These are phyloP conservation scores for Eucalyptus marginata DNA, from an alignment of 345 rosid genomes.

Conservation along the genomic window DNA sequence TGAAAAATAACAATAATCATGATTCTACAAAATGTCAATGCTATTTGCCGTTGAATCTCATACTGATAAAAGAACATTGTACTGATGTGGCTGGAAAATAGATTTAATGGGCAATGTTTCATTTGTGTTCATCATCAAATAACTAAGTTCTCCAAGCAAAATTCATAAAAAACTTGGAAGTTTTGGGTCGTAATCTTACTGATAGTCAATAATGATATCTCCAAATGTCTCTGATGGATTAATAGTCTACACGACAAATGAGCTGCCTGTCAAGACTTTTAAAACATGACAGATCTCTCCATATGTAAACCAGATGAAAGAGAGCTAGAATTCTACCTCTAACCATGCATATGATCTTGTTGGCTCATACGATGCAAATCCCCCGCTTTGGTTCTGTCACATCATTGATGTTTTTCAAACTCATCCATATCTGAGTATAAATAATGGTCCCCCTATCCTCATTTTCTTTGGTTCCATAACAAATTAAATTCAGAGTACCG, in stretches of 20 bases:
- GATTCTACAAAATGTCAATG: too few species aligned
- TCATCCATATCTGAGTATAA: background rate
- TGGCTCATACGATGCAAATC: constrained; percentile 64
- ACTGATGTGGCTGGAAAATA: too few species aligned
- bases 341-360: constrained; percentile 62
- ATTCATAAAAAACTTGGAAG: background rate
- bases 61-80: too few species aligned
- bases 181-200: constrained; percentile 18
- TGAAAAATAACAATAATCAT: background rate
- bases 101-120: too few species aligned
- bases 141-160: background rate
- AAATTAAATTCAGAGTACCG: background rate
- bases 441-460: background rate
- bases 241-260: too few species aligned
- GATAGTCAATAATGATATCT: constrained; percentile 58
- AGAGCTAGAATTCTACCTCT: constrained; percentile 18
- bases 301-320: background rate
- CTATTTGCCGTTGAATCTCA: too few species aligned
- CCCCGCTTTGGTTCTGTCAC: constrained; percentile 48
- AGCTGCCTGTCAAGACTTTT: too few species aligned
- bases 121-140: background rate
- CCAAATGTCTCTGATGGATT: constrained; percentile 48
- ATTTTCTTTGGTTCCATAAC: too few species aligned
- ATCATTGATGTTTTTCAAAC: background rate
- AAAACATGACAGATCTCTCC: background rate